A percentile compares a stretch with the other conserved stretches of the same genome.
phyloP scores from a whole-genome alignment of 78 protist species.

The Monosiga brevicollis region DNA sequence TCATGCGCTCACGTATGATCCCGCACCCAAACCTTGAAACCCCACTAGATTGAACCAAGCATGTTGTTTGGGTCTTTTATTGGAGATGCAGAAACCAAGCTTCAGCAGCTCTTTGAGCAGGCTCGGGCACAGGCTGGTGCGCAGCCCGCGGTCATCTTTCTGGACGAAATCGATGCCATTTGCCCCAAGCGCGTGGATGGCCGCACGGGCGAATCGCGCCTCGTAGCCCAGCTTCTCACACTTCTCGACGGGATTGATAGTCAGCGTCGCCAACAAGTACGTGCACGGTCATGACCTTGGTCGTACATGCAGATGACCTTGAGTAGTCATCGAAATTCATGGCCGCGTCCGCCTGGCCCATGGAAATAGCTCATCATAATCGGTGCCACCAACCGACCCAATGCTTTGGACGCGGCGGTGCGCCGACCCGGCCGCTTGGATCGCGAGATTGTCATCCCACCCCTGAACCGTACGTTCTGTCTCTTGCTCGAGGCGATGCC shows the following conservation, averaged over 20 bases:
- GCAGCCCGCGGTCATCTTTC: constrained; percentile 78
- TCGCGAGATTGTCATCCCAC: constrained; percentile 68
- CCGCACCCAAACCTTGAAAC: too few relatives aligned
- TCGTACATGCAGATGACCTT: not conserved
- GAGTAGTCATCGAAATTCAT: too few relatives aligned
- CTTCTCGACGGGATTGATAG: constrained; percentile 82
- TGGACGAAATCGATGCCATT: constrained; percentile 92
- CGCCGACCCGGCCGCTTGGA: constrained; percentile 92
- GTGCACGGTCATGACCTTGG: not conserved
- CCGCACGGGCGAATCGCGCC: constrained; percentile 10
- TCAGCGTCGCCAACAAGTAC: not conserved
- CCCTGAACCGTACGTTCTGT: too few relatives aligned
- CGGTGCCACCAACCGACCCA: constrained; percentile 93
- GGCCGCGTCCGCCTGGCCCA: too few relatives aligned
- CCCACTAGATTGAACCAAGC: too few relatives aligned
- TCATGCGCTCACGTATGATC: too few relatives aligned
- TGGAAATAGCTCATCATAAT: constrained; percentile 61
- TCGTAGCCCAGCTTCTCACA: constrained; percentile 79
- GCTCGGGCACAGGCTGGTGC: constrained; percentile 22
- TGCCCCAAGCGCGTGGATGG: constrained; percentile 31
- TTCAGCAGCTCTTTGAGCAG: too few relatives aligned
- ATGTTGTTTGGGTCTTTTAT: too few relatives aligned
- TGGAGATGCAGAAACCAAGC: too few relatives aligned
- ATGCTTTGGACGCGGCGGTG: constrained; percentile 60
- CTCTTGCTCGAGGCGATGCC: too few relatives aligned